Percentiles rank a stretch among this genome's conserved stretches.
Conservation (phyloP, 1,284 basidiomycete species). For the Ganoderma meredithae region DNA sequence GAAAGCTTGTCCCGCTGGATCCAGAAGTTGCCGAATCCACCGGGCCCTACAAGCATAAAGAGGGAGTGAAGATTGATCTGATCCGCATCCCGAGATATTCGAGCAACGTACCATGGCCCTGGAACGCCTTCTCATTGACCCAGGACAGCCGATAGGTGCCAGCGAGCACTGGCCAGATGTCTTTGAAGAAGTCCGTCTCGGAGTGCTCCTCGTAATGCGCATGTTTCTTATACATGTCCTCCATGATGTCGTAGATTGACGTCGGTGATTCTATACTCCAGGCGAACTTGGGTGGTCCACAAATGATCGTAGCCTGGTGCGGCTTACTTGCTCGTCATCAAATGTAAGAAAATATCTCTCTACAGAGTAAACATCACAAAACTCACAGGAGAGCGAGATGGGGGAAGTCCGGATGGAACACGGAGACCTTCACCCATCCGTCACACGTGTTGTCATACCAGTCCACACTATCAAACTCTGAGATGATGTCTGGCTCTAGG, state of each 20-base stretch:
- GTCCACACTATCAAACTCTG: conserved; percentile 36
- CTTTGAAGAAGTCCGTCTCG: conserved; percentile 36
- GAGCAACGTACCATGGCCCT: conserved; percentile 32
- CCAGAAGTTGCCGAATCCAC: conserved; percentile 30
- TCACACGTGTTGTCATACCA: conserved; percentile 39
- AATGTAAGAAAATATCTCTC: neutral
- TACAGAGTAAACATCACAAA: neutral
- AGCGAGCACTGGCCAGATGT: conserved; percentile 43
- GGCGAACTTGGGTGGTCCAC: conserved; percentile 43
- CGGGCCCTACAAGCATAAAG: conserved; percentile 16
- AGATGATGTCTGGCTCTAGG: conserved; percentile 31
- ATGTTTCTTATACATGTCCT: conserved; percentile 41
- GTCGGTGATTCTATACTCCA: conserved; percentile 42
- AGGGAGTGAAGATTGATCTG: too few species aligned
- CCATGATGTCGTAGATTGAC: conserved; percentile 43
- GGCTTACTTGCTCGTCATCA: neutral
- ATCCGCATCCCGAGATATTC: too few species aligned
- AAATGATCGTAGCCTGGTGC: conserved; percentile 37
- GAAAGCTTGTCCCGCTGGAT: conserved; percentile 16
- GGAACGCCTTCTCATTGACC: conserved; percentile 35
- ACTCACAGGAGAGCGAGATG: neutral
- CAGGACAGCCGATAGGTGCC: conserved; percentile 33
- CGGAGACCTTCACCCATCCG: conserved; percentile 32
- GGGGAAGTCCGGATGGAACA: conserved; percentile 14
- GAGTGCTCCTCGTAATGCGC: conserved; percentile 25